Base-by-base conservation (phyloP, 108 stramenopile genomes). In the Asterionellopsis glacialis region DNA sequence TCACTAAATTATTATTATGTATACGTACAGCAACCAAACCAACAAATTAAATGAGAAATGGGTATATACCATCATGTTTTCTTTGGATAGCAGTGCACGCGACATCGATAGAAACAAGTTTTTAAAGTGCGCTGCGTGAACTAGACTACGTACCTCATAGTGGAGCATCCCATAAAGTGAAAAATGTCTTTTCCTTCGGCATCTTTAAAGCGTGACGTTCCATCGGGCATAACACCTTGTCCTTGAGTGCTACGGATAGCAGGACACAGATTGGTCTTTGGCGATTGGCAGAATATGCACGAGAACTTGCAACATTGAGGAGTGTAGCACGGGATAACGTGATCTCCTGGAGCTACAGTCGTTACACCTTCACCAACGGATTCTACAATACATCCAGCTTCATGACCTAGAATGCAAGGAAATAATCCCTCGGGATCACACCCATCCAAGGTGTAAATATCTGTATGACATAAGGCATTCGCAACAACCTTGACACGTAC, bases 81-180 rank as follows among this genome's bases (percentile, higher is more conserved):
- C n/a, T n/a, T n/a, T n/a, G n/a, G n/a, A n/a, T n/a, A n/a, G n/a
- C n/a, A n/a, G n/a, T n/a, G n/a, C n/a, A n/a, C n/a, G n/a, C n/a
- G n/a, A n/a, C n/a, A n/a, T n/a, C n/a, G n/a, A n/a, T n/a, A n/a
- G n/a, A n/a, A n/a, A n/a, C n/a, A n/a, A n/a, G n/a, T n/a, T n/a
- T n/a, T n/a, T n/a, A n/a, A n/a, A n/a, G n/a, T n/a, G n/a, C n/a
- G n/a, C n/a, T n/a, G n/a, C n/a, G n/a, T n/a, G n/a, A n/a, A n/a
- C n/a, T n/a, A n/a, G n/a, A n/a, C n/a, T n/a, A n/a, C 33, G 33
- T 33, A 33, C 33, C 19, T 62, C 90, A 98, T 95, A 22, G 97
- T 96, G 53, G 75, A 78, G 57, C 91, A 93, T 25, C 97, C 97
- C 97, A 97, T 98, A 69, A 95, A 98, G 68, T 98, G 97, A 70